These are phyloP conservation scores for Pichia exigua DNA, from an alignment of 805 yeast genomes.

Conservation along the genomic window DNA sequence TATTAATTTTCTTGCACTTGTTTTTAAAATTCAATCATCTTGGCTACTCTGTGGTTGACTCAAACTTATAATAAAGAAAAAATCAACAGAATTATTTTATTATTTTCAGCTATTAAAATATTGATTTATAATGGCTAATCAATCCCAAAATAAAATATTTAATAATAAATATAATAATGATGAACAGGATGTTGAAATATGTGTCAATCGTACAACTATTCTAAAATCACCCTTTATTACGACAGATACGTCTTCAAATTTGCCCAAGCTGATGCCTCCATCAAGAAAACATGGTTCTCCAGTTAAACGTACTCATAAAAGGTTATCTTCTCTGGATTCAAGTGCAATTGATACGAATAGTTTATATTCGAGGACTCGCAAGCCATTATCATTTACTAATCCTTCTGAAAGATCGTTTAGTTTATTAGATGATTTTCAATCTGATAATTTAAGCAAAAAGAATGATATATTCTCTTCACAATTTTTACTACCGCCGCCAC, in stretches of 20 bases:
- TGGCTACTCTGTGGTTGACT: background rate
- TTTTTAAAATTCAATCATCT: background rate
- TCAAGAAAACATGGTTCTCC: constrained; percentile 3
- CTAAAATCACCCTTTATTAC: constrained; percentile 1
- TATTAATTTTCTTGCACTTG: background rate
- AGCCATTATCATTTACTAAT: background rate
- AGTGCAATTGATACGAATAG: background rate
- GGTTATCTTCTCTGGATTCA: background rate
- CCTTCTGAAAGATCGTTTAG: constrained; percentile 2
- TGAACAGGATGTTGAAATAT: background rate
- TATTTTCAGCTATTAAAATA: background rate
- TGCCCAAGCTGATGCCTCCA: constrained; percentile 3
- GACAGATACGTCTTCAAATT: background rate
- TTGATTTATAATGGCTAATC: background rate
- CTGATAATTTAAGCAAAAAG: constrained; percentile 14
- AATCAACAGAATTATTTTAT: background rate
- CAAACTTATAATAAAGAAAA: no score
- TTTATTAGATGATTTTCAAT: constrained; percentile 24
- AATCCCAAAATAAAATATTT: background rate
- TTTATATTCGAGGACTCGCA: background rate
- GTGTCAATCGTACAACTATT: background rate
- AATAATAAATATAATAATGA: background rate
- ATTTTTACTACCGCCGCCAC: constrained; percentile 1
- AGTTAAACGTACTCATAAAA: background rate
- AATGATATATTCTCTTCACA: constrained; percentile 1